Evolutionary conservation across 306 rosid species (phyloP), one percentile per base, ranked within the genome.

Genomic region (Crotalaria pallida): DNA sequence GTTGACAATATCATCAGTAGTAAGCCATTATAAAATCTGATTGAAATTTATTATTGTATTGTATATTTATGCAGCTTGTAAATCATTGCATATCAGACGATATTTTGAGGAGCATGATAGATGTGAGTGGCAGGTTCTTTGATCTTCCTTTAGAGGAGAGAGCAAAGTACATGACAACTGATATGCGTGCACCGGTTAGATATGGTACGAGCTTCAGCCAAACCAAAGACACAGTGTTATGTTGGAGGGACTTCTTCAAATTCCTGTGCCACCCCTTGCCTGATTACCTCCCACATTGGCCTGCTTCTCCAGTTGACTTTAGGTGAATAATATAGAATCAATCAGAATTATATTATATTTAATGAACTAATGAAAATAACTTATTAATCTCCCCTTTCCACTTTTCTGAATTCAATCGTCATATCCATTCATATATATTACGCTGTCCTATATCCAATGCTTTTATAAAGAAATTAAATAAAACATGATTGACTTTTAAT

Each of bases 171-270:
- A 93, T 93, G 98, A 85, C 84, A 17, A 65, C 83, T 2, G 88
- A 93, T 50, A 80, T 93, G 88, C 57, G 53, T 10, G 79, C 91
- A 2, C 84, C 91, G 0, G 96, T 93, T 13, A 77, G 98, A 44
- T 93, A 83, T 22, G 98, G 98, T 6, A 93, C 98, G 1, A 90
- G 98, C 72, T 93, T 86, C 76, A 90, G 84, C 73, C 96, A 90
- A 79, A 85, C 57, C 60, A 86, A 74, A 56, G 96, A 93, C 79
- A 64, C 49, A 2, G 93, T 90, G 33, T 86, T 88, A 41, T 80
- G 87, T 38, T 92, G 98, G 98, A 90, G 98, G 15, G 98, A 93
- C 79, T 93, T 93, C 82, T 64, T 93, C 85, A 92, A 92, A 80
- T 67, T 92, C 3, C 7, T 75, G 3, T 90, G 96, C 29, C 80